These are phyloP conservation scores for Lasiosphaeria ovina DNA, from an alignment of 495 filamentous ascomycete genomes.

Conservation along the genomic window DNA sequence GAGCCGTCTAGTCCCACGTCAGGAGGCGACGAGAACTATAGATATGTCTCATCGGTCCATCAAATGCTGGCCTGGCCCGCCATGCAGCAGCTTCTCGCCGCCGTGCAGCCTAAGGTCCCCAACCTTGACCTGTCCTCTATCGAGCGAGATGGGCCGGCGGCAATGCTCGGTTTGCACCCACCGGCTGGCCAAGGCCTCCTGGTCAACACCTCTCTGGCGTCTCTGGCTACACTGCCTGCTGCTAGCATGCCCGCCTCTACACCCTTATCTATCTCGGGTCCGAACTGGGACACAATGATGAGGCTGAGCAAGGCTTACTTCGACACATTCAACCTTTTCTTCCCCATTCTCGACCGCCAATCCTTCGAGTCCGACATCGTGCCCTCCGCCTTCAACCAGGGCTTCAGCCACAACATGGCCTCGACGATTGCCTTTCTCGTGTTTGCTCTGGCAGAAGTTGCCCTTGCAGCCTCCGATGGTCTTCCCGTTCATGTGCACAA, in stretches of 20 bases:
- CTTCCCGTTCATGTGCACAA: slow-evolving; percentile 41
- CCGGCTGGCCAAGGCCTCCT: slow-evolving; percentile 12
- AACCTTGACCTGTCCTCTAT: slow-evolving; percentile 31
- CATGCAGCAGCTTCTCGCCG: slow-evolving; percentile 47
- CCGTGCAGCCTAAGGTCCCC: slow-evolving; percentile 28
- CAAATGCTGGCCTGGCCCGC: slow-evolving; percentile 59
- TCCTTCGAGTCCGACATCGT: slow-evolving; percentile 48
- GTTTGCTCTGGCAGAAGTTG: slow-evolving; percentile 55
- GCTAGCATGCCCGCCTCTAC: slow-evolving; percentile 1
- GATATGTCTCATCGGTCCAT: slow-evolving; percentile 54
- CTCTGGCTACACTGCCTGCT: not conserved
- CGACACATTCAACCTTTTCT: slow-evolving; percentile 54
- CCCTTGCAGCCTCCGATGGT: slow-evolving; percentile 47
- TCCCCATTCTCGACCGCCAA: slow-evolving; percentile 55
- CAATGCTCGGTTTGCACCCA: slow-evolving; percentile 40
- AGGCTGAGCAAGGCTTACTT: slow-evolving; percentile 53
- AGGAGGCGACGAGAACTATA: slow-evolving; percentile 31
- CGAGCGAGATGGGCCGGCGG: slow-evolving; percentile 47
- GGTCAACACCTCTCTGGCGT: slow-evolving; percentile 5
- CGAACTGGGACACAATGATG: slow-evolving; percentile 51
- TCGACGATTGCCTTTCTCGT: slow-evolving; percentile 56
- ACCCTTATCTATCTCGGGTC: slow-evolving; percentile 14
- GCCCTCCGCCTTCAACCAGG: slow-evolving; percentile 43
- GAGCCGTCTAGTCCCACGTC: slow-evolving; percentile 13
- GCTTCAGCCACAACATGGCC: slow-evolving; percentile 47